Percentiles rank a stretch among this genome's conserved stretches.
Conservation (phyloP, 2,329 filamentous ascomycete species). For the Macrophomina pseudophaseolina region DNA sequence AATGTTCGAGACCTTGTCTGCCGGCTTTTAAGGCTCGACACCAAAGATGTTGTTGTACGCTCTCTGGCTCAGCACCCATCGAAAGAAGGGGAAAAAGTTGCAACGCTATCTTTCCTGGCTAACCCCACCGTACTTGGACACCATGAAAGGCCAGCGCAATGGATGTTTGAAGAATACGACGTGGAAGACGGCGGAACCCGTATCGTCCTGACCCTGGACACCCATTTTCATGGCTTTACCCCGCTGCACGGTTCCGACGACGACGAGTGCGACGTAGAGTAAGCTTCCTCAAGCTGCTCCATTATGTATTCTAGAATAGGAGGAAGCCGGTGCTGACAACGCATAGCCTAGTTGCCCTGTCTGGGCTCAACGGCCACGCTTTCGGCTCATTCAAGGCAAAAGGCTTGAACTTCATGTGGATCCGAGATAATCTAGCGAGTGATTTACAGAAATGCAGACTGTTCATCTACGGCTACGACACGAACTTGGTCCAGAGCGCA, state of each 20-base stretch:
- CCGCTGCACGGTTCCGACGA: not conserved
- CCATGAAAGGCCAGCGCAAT: too few relatives aligned
- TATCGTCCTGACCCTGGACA: not conserved
- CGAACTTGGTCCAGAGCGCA: not conserved
- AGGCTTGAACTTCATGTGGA: not conserved
- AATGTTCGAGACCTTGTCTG: not conserved
- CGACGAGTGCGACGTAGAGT: not conserved
- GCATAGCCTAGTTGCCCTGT: not conserved
- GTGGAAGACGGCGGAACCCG: too few relatives aligned
- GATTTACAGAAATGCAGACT: not conserved
- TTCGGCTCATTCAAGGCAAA: slow-evolving; percentile 19
- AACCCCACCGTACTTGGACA: not conserved
- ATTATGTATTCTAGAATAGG: too few relatives aligned
- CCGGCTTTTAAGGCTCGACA: not conserved
- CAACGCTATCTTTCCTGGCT: not conserved
- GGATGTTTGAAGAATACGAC: not conserved
- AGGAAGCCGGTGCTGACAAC: not conserved
- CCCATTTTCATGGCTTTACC: not conserved
- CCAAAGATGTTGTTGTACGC: not conserved
- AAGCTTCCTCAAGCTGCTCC: not conserved
- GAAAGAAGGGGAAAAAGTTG: not conserved
- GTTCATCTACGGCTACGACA: slow-evolving; percentile 1
- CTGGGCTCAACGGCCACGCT: slow-evolving; percentile 4
- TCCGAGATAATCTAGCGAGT: not conserved
- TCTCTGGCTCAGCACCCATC: not conserved